Conservation (phyloP, 352 stramenopile genomes). For the Phytophthora pisi region DNA sequence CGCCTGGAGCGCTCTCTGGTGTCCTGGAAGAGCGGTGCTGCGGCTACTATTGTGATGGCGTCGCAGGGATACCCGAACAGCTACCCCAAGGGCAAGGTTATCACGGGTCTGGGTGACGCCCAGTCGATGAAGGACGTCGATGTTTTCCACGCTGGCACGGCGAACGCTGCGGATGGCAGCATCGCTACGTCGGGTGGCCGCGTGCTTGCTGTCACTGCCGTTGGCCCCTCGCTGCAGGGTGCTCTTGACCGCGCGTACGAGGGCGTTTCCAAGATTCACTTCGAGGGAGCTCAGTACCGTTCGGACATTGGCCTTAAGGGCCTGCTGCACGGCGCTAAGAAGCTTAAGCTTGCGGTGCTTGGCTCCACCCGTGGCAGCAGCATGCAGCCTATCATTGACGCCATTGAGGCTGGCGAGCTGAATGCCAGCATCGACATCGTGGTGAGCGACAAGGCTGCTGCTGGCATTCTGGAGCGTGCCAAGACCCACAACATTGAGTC, state of each 20-base stretch:
- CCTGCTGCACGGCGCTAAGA: conserved; percentile 89
- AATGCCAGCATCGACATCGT: conserved; percentile 97
- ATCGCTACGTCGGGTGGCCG: conserved; percentile 95
- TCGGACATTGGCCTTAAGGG: conserved; percentile 97
- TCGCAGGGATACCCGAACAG: conserved; percentile 97
- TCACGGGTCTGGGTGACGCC: conserved; percentile 92
- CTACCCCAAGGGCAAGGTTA: conserved; percentile 98
- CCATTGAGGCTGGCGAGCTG: conserved; percentile 85
- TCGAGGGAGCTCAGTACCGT: conserved; percentile 94
- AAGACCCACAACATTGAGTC: conserved; percentile 76
- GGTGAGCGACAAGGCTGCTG: conserved; percentile 94
- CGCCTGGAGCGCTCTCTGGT: conserved; percentile 89
- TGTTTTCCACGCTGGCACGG: conserved; percentile 99
- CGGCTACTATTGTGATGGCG: conserved; percentile 97
- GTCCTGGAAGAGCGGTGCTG: conserved; percentile 88
- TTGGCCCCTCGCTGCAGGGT: conserved; percentile 87
- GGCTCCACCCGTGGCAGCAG: conserved; percentile 96
- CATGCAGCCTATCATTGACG: conserved; percentile 97
- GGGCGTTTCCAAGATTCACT: conserved; percentile 87
- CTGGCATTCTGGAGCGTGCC: conserved; percentile 95
- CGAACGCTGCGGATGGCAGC: conserved; percentile 56
- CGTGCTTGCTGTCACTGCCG: conserved; percentile 97
- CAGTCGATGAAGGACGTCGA: conserved; percentile 88
- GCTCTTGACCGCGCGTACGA: conserved; percentile 94
- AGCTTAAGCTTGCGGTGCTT: conserved; percentile 93